Base-by-base conservation (phyloP, 495 filamentous ascomycete genomes). In the Hypoxylon lienhwacheense region DNA sequence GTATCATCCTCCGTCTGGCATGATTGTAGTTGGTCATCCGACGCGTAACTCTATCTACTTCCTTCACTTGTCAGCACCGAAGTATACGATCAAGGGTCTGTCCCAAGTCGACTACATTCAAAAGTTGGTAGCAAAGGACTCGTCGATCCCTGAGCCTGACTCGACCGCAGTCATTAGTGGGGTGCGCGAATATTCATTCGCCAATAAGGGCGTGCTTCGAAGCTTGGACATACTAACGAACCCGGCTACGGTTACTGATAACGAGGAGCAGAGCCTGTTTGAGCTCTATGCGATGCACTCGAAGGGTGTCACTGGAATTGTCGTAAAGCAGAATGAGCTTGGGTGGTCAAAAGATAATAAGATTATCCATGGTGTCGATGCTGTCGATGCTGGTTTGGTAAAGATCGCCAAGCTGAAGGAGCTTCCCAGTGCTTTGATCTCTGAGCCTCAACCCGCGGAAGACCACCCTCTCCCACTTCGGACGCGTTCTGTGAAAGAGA, bases 271-370 rank as follows among this genome's bases (percentile, higher is more conserved):
- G 3, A 82, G 77, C 12, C 65, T 96, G 39, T 97, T 97, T 59
- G 95, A 97, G 74, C 81, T 99, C 5, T 99, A 97, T 69, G 87
- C 89, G 15, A 95, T 96, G 85, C 91, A 99, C 69, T 95, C 93
- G 5, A 93, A 89, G 68, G 95, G 95, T 53, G 90, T 97, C 32
- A 90, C 89, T 1, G 90, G 87, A 63, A 60, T 97, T 22, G 84
- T 79, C 62, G 81, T 99, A 61, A 91, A 85, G 67, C 87, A 88
- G 67, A 81, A 85, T 36, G 91, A 97, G 69, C 72, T 99, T 45
- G 93, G 95, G 3, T 97, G 90, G 91, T 84, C 81, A 47, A 73
- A 80, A 26, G 90, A 97, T 25, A 90, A 87, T 69, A 93, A 91
- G 69, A 87, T 91, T 44, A 74, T 96, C 29, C 69, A 82, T 48